Base-by-base conservation (phyloP, 805 yeast genomes). In the Zygoascus bituminiphila region DNA sequence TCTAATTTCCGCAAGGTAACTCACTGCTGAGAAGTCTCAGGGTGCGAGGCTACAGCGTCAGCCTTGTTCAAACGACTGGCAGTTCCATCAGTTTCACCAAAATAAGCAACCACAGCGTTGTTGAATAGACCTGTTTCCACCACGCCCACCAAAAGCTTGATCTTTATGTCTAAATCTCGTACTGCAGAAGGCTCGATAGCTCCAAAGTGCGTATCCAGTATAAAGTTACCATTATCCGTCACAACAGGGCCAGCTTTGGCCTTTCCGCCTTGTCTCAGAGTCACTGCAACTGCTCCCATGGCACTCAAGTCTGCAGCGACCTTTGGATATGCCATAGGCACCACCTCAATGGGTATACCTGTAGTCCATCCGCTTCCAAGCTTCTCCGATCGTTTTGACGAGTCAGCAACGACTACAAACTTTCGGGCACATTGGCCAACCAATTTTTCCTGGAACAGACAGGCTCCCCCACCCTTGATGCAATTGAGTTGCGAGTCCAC, bases 401-500 rank as follows among this genome's bases (percentile, higher is more conserved):
- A 83, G 67, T 93, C 98, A 1, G 98, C 98, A 45, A 93, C 97
- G 19, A 91, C 75, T 23, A 93, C 72, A 61, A 91, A 88, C 58
- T 76, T 77, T 50, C 76, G 70, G 2, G 96, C 80, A 52, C 87
- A 79, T 49, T 78, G 75, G 15, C 96, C 96, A 12, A 93, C 96
- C 47, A 93, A 74, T 69, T 93, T 93, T 66, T 93, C 99, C 70
- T 91, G 98, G 70, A 93, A 83, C 54, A 88, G 73, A 66, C 99
- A 93, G 1, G 97, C 99, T 38, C 99, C 99, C 44, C 99, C 99
- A 56, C 99, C 99, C 69, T 93, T 93, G 64, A 93, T 93, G 59
- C 89, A 81, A 62, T 88, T 86, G 58, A 93, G 73, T 19, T 74
- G 62, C 4, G 77, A 62, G 66, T 91, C 98, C 50, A 89, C 89